Conservation (phyloP, 305 asterid genomes). For the Euphrasia arctica region DNA sequence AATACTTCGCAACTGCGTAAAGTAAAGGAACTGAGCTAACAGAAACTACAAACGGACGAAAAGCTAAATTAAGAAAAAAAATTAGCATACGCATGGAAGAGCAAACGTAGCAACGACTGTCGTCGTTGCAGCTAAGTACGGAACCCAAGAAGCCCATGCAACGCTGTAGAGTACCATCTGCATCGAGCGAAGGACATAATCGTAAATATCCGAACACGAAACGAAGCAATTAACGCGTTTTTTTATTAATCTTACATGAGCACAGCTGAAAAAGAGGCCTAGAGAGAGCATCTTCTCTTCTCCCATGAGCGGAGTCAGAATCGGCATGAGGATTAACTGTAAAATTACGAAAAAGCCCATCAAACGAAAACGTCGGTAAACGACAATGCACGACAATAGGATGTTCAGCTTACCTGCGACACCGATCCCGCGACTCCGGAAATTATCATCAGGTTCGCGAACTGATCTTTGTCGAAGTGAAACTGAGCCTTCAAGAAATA, state of each 20-base stretch:
- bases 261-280: constrained; percentile 61
- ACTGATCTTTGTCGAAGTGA: constrained; percentile 83
- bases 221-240: neutral
- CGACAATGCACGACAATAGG: neutral
- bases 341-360: constrained; percentile 11
- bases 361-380: neutral
- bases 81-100: constrained; percentile 67
- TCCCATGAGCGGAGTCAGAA: constrained; percentile 60
- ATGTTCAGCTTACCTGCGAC: constrained; percentile 64
- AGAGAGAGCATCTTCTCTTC: constrained; percentile 67
- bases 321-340: constrained; percentile 82
- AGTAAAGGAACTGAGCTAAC: neutral
- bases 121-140: constrained; percentile 66
- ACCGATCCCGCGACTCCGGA: constrained; percentile 68
- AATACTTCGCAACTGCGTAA: constrained; percentile 72
- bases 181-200: constrained; percentile 18
- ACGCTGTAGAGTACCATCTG: constrained; percentile 75
- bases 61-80: neutral
- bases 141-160: constrained; percentile 97
- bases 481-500: constrained; percentile 85
- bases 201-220: too few relatives aligned
- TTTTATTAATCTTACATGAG: constrained; percentile 42
- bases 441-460: constrained; percentile 85
- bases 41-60: neutral
- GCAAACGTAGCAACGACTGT: constrained; percentile 59